Percentiles rank a stretch among this genome's conserved stretches.
phyloP scores from a whole-genome alignment of 345 rosid species.

The Boechera stricta region DNA sequence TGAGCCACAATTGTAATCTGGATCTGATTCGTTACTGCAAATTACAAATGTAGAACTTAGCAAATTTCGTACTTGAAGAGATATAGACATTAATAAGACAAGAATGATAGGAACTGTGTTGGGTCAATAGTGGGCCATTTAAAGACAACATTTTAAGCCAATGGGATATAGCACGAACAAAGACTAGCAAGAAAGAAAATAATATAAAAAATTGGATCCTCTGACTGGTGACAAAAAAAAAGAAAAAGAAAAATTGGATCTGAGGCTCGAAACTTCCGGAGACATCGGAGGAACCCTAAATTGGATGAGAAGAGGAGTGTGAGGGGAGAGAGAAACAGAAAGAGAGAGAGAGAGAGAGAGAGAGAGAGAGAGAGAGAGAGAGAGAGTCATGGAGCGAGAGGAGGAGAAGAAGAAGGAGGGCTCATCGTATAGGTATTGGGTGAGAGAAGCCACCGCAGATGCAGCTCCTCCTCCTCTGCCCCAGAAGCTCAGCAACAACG shows the following conservation, averaged over 20 bases:
- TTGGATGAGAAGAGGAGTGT: constrained; percentile 32
- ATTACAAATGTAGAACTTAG: constrained; percentile 12
- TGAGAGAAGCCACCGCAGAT: constrained; percentile 67
- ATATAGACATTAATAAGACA: not conserved
- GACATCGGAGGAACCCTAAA: constrained; percentile 48
- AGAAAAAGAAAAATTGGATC: constrained; percentile 38
- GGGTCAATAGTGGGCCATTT: constrained; percentile 37
- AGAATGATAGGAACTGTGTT: constrained; percentile 3
- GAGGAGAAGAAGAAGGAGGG: constrained; percentile 49
- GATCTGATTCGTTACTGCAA: constrained; percentile 25
- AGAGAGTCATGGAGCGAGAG: constrained; percentile 49
- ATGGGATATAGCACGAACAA: constrained; percentile 4
- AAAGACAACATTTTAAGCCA: not conserved
- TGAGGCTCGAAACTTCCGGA: constrained; percentile 42
- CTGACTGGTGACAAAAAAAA: not conserved
- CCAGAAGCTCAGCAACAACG: constrained; percentile 58
- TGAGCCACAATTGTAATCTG: constrained; percentile 26
- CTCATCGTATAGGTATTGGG: constrained; percentile 85
- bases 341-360: not conserved
- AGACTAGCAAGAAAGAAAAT: not conserved
- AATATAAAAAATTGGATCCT: constrained; percentile 33
- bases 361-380: not conserved
- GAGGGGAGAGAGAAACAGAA: too few species aligned
- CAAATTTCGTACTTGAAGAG: constrained; percentile 8
- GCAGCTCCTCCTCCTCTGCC: constrained; percentile 88